Evolutionary conservation across 352 stramenopile genomes (phyloP), one percentile per base, ranked within the genome.

Genomic region (Globisporangium mamillatum): DNA sequence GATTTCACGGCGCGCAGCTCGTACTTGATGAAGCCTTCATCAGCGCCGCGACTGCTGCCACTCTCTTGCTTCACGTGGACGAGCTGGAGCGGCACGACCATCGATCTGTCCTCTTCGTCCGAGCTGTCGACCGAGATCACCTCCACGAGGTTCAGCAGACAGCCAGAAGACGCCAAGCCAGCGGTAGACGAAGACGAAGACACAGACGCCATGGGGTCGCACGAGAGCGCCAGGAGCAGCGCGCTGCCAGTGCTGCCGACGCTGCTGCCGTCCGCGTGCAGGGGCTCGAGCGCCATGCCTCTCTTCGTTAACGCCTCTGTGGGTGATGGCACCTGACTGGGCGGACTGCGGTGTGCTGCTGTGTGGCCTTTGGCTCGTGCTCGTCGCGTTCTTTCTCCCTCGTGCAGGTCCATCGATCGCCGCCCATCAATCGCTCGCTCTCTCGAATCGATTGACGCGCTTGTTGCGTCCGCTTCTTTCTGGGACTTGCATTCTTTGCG

Each of bases 71-170:
- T 52, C 16, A 52, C 18, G 27, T 60, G 54, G 27, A 60, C 25
- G 25, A 66, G 29, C 29, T 66, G 41, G 7, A 66, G 27, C 29
- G 62, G 62, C 32, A 38, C 62, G 10, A 20, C 48, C 53, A 18
- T 3, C 10, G 25, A 7, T 0, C 27, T 3, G 16, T 59, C n/a
- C 10, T 61, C 62, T 32, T 61, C 62, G 24, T 67, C 62, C 50
- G 62, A 67, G 48, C 62, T 67, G 50, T 41, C 52, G n/a, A 67
- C 29, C 32, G 34, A 54, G 52, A 67, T 67, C 50, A 67, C 62
- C 7, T 67, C 62, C 32, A 62, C 34, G 52, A 67, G 44, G 20
- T 66, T 46, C 25, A 66, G 48, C 4, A 58, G 41, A 25, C 24
- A 58, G 6, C 24, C 44, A 36, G 57, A 52, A 34, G 57, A 53